A percentile compares a stretch with the other conserved stretches of the same genome.
These are phyloP conservation scores for Candida silvicultrix DNA, from an alignment of 805 yeast genomes.

Conservation along the genomic window DNA sequence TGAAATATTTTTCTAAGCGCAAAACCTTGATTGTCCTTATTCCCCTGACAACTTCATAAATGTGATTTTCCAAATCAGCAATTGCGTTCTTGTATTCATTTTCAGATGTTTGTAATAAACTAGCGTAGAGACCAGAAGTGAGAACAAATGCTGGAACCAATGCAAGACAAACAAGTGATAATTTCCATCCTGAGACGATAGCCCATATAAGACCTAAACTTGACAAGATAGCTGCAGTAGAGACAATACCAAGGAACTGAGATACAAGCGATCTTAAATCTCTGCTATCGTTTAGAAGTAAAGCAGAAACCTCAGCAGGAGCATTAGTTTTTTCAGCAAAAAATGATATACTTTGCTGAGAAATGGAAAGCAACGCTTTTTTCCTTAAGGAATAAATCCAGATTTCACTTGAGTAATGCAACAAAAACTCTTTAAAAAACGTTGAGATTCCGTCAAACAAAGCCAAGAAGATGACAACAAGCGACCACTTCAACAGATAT, in stretches of 20 bases:
- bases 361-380: slow-evolving; percentile 39
- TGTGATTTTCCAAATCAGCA: slow-evolving; percentile 45
- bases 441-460: slow-evolving; percentile 52
- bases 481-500: slow-evolving; percentile 57
- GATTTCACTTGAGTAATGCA: slow-evolving; percentile 57
- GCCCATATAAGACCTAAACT: slow-evolving; percentile 74
- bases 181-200: slow-evolving; percentile 72
- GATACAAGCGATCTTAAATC: slow-evolving; percentile 65
- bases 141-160: slow-evolving; percentile 59
- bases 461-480: slow-evolving; percentile 57
- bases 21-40: slow-evolving; percentile 60
- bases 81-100: slow-evolving; percentile 49
- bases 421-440: slow-evolving; percentile 41
- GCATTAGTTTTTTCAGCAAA: slow-evolving; percentile 32
- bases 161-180: slow-evolving; percentile 76
- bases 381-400: slow-evolving; percentile 58
- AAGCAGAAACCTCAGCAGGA: slow-evolving; percentile 52
- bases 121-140: slow-evolving; percentile 46
- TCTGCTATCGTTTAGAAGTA: slow-evolving; percentile 76
- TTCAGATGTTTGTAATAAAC: slow-evolving; percentile 48
- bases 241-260: slow-evolving; percentile 48
- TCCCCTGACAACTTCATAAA: slow-evolving; percentile 47
- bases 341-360: slow-evolving; percentile 50
- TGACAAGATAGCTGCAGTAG: slow-evolving; percentile 49
- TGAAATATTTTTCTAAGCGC: slow-evolving; percentile 45